These are phyloP conservation scores for Xylaria bambusicola DNA, from an alignment of 495 filamentous ascomycete species.

Conservation along the genomic window DNA sequence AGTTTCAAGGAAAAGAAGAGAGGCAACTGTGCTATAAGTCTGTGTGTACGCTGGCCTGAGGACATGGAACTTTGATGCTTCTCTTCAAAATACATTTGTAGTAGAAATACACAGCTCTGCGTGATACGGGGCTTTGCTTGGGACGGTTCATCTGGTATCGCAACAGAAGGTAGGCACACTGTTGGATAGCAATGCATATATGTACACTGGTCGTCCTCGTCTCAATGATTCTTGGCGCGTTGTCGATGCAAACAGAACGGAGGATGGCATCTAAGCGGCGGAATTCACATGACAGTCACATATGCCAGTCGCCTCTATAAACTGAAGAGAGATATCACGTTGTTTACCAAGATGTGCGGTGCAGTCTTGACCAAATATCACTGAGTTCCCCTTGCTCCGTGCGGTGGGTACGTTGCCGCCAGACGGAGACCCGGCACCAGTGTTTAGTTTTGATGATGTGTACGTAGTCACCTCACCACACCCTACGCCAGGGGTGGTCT, in stretches of 20 bases:
- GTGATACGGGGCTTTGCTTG: background rate
- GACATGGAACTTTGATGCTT: too few relatives aligned
- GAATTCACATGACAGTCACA: background rate
- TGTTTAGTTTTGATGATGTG: slow-evolving; percentile 26
- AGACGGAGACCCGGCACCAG: slow-evolving; percentile 31
- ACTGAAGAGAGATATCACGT: background rate
- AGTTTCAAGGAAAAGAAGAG: too few relatives aligned
- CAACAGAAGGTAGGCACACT: background rate
- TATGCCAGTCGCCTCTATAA: background rate
- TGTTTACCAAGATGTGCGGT: background rate
- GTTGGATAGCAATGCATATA: background rate
- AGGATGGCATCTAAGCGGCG: background rate
- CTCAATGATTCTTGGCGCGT: background rate
- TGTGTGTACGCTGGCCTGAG: too few relatives aligned
- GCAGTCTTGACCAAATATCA: background rate
- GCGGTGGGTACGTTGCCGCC: slow-evolving; percentile 29
- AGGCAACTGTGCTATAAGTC: too few relatives aligned
- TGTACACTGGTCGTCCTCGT: background rate
- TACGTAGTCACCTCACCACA: slow-evolving; percentile 21
- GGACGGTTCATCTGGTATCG: background rate
- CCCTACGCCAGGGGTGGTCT: slow-evolving; percentile 24
- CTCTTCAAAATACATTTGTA: too few relatives aligned
- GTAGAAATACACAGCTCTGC: background rate
- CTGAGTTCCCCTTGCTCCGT: slow-evolving; percentile 1
- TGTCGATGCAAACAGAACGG: background rate